Percentiles rank a stretch among this genome's conserved stretches.
Conservation (phyloP, 225 moss, liverwort and hornwort species). For the Marchantia polymorpha region DNA sequence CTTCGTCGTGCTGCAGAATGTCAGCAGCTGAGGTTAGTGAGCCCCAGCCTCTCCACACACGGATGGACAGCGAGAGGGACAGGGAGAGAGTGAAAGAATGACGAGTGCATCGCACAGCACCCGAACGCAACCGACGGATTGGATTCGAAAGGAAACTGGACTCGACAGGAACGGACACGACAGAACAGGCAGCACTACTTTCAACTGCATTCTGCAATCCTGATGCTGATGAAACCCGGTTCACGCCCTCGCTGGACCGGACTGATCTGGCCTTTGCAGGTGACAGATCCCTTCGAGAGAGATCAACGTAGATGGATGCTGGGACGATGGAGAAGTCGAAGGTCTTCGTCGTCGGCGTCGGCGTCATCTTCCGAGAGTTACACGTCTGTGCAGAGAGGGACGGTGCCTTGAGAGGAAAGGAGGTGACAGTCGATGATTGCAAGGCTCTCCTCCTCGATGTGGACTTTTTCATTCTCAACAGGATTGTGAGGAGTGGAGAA, state of each 20-base stretch:
- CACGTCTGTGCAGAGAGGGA: neutral
- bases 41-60: constrained; percentile 4
- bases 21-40: constrained; percentile 11
- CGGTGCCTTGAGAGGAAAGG: neutral
- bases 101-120: neutral
- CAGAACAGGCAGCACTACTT: neutral
- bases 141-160: neutral
- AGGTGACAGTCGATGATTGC: neutral
- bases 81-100: constrained; percentile 9
- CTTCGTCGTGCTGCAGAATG: constrained; percentile 7
- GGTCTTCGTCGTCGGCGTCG: neutral
- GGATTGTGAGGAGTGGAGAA: neutral
- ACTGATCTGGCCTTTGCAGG: neutral
- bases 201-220: neutral
- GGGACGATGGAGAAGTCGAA: neutral
- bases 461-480: neutral
- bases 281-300: neutral
- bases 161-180: no score
- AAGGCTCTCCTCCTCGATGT: neutral
- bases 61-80: neutral
- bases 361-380: neutral
- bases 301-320: neutral
- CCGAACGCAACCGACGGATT: neutral
- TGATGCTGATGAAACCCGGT: neutral
- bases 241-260: neutral